Evolutionary conservation across 164 flowering plant genomes (phyloP).

Genomic region (Pachysandra terminalis): DNA sequence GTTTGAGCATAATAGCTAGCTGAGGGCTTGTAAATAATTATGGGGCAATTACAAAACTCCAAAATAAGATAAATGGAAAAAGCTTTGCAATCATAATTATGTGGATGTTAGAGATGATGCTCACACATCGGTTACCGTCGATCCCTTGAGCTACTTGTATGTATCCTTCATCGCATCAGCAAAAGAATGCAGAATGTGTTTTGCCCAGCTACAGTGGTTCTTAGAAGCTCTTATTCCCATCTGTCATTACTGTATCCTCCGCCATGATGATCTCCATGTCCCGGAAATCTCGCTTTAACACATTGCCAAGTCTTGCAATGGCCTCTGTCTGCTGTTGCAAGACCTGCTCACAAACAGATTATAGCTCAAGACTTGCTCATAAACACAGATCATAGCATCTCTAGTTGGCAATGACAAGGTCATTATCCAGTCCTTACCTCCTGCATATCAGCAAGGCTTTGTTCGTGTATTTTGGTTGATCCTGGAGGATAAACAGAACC

Average conservation of each 20-base stretch:
- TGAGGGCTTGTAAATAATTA: no score
- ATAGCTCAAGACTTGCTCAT: no score
- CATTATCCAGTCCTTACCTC: conserved; percentile 48
- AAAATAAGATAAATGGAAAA: no score
- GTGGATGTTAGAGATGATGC: no score
- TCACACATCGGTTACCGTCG: no score
- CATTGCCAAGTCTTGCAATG: conserved; percentile 83
- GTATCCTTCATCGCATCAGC: no score
- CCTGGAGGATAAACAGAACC: conserved; percentile 74
- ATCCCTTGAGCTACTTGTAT: no score
- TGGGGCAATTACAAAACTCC: no score
- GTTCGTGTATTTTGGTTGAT: conserved; percentile 84
- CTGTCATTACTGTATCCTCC: conserved; percentile 62
- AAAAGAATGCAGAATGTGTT: no score
- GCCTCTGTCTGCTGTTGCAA: conserved; percentile 96
- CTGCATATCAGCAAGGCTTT: conserved; percentile 90
- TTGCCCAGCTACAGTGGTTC: no score
- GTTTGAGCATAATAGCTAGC: no score
- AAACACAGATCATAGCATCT: background rate
- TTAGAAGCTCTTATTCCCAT: conserved; percentile 5
- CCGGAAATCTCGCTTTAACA: conserved; percentile 80
- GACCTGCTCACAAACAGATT: conserved; percentile 43
- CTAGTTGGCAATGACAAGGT: background rate
- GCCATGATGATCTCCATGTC: conserved; percentile 91
- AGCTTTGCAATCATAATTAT: no score